Conservation (phyloP, 768 basidiomycete genomes). For the Lactarius hengduanensis region DNA sequence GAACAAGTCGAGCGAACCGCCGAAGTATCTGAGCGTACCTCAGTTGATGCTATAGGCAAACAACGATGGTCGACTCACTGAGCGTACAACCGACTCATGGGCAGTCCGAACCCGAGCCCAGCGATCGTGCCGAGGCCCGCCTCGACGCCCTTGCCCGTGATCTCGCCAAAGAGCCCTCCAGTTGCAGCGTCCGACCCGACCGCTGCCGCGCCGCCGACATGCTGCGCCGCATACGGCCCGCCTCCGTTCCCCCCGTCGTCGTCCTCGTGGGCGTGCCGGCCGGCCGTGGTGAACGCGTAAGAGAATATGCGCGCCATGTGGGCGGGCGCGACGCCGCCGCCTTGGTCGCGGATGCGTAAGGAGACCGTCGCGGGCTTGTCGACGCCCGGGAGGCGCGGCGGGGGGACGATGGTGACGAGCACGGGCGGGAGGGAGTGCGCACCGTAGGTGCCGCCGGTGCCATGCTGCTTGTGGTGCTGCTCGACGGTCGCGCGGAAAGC, state of each 20-base stretch:
- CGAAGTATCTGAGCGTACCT: slow-evolving; percentile 63
- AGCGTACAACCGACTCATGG: slow-evolving; percentile 75
- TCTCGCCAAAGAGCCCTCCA: slow-evolving; percentile 67
- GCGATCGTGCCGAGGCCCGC: slow-evolving; percentile 87
- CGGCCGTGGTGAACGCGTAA: slow-evolving; percentile 89
- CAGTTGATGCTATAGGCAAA: slow-evolving; percentile 6
- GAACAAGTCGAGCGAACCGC: slow-evolving; percentile 78
- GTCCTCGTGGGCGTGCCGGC: slow-evolving; percentile 40
- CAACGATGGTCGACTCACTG: slow-evolving; percentile 39
- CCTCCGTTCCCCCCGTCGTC: slow-evolving; percentile 38
- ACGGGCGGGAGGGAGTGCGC: slow-evolving; percentile 55
- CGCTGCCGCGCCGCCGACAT: slow-evolving; percentile 69
- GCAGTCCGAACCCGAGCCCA: slow-evolving; percentile 83
- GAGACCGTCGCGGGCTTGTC: slow-evolving; percentile 54
- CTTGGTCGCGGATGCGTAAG: slow-evolving; percentile 80
- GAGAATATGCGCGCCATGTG: slow-evolving; percentile 83
- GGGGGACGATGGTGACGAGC: slow-evolving; percentile 66
- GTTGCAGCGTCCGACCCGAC: slow-evolving; percentile 43
- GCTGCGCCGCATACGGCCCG: slow-evolving; percentile 77
- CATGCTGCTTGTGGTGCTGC: slow-evolving; percentile 51
- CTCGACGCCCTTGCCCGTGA: slow-evolving; percentile 73
- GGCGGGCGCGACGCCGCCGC: slow-evolving; percentile 74
- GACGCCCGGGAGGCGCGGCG: slow-evolving; percentile 32
- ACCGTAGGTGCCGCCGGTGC: slow-evolving; percentile 37
- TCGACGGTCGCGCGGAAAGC: slow-evolving; percentile 89